These are phyloP conservation scores for Backusella circina DNA, from an alignment of 192 early-diverging fungal species.

Conservation along the genomic window DNA sequence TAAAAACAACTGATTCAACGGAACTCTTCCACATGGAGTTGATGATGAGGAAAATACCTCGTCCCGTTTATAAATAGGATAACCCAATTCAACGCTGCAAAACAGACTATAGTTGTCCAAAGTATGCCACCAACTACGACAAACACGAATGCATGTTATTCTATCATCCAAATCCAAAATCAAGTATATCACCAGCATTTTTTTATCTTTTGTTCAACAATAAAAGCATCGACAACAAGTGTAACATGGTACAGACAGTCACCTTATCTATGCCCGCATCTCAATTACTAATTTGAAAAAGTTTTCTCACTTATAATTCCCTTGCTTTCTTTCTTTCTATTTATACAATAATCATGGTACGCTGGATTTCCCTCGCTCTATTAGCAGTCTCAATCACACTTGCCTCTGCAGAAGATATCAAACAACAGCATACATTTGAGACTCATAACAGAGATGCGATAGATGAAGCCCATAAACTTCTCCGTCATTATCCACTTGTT, in stretches of 20 bases:
- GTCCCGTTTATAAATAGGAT: too few species aligned
- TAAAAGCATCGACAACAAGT: neutral
- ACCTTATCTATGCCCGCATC: neutral
- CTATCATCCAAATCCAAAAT: too few species aligned
- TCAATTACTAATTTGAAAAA: neutral
- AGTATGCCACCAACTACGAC: too few species aligned
- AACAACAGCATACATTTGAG: neutral
- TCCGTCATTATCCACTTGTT: conserved; percentile 21
- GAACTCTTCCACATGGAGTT: too few species aligned
- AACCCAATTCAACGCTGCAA: too few species aligned
- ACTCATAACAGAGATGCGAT: neutral
- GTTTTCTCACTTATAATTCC: neutral
- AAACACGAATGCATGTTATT: too few species aligned
- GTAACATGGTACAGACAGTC: neutral
- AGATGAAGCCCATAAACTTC: conserved; percentile 8
- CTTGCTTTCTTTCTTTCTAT: neutral
- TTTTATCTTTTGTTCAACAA: neutral
- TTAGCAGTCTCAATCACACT: neutral
- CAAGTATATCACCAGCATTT: too few species aligned
- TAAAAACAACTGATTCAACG: too few species aligned
- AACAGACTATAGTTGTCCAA: too few species aligned
- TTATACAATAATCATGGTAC: neutral
- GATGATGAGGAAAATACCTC: too few species aligned
- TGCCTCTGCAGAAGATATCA: neutral
- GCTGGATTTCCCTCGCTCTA: neutral